These are phyloP conservation scores for Dillenia turbinata DNA, from an alignment of 164 flowering plant genomes.

Conservation along the genomic window DNA sequence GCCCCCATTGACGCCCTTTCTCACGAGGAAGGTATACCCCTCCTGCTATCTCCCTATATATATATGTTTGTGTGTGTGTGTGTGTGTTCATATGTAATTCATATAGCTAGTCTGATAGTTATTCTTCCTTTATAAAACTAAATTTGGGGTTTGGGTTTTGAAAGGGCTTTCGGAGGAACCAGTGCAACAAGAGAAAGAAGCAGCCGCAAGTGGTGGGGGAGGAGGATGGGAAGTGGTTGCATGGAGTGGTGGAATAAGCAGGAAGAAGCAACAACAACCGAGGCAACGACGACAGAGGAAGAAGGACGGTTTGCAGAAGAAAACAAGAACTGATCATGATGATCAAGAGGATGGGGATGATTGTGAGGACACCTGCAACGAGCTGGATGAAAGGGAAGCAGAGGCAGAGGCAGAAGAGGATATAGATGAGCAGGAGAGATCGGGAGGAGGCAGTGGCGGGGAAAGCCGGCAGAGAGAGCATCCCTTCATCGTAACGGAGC, in stretches of 20 bases:
- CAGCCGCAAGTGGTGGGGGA: slow-evolving; percentile 61
- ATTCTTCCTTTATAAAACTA: too few species aligned
- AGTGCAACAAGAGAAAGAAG: slow-evolving; percentile 71
- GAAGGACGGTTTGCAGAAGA: too few species aligned
- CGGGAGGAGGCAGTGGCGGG: slow-evolving; percentile 19
- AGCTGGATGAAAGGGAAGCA: not conserved
- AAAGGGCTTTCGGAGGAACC: slow-evolving; percentile 88
- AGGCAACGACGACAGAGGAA: slow-evolving; percentile 8
- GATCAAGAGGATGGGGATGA: too few species aligned
- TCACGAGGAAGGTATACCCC: slow-evolving; percentile 65
- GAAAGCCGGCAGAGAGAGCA: slow-evolving; percentile 86
- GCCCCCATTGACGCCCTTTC: slow-evolving; percentile 79
- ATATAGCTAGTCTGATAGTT: not conserved
- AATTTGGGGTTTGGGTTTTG: too few species aligned
- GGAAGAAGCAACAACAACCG: slow-evolving; percentile 25
- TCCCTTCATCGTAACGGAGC: slow-evolving; percentile 95
- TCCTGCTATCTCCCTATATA: too few species aligned
- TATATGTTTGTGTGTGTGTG: not conserved
- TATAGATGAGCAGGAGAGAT: slow-evolving; percentile 10
- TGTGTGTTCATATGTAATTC: not conserved
- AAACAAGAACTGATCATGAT: too few species aligned
- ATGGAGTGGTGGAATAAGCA: slow-evolving; percentile 4
- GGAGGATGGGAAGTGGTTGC: slow-evolving; percentile 34
- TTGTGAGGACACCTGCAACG: not conserved
- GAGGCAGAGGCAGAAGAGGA: slow-evolving; percentile 23